phyloP scores from a whole-genome alignment of 257 asterid genomes.

The Solanum gracilifrons region DNA sequence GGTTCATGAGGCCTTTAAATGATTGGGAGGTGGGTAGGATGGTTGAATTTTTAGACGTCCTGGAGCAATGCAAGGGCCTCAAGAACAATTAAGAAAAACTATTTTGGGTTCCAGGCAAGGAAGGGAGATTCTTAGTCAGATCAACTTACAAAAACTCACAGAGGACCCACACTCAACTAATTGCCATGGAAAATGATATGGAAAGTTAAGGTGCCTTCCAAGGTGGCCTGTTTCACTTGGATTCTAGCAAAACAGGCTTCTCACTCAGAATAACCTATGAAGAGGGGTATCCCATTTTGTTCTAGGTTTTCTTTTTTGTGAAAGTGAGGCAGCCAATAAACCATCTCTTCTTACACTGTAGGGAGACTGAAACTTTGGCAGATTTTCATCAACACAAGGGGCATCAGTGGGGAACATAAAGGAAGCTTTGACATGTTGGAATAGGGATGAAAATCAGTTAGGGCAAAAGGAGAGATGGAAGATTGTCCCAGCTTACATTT shows the following conservation, averaged over 20 bases:
- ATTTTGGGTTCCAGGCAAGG: background rate
- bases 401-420: background rate
- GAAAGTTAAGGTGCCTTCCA: background rate
- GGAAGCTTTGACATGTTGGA: background rate
- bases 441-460: background rate
- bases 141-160: background rate
- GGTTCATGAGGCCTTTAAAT: background rate
- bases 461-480: background rate
- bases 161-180: background rate
- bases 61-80: background rate
- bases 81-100: background rate
- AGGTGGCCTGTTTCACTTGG: background rate
- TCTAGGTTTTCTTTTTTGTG: background rate
- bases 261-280: background rate
- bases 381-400: background rate
- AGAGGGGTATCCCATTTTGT: background rate
- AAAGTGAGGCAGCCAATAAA: background rate
- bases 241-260: background rate
- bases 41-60: background rate
- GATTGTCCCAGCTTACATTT: background rate
- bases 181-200: background rate
- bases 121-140: background rate
- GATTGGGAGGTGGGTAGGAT: background rate
- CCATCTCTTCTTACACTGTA: too few species aligned
- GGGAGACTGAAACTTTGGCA: background rate